Evolutionary conservation across 2,329 filamentous ascomycete species (phyloP), one percentile per base, ranked within the genome.

Genomic region (Venturiaceae sp.): DNA sequence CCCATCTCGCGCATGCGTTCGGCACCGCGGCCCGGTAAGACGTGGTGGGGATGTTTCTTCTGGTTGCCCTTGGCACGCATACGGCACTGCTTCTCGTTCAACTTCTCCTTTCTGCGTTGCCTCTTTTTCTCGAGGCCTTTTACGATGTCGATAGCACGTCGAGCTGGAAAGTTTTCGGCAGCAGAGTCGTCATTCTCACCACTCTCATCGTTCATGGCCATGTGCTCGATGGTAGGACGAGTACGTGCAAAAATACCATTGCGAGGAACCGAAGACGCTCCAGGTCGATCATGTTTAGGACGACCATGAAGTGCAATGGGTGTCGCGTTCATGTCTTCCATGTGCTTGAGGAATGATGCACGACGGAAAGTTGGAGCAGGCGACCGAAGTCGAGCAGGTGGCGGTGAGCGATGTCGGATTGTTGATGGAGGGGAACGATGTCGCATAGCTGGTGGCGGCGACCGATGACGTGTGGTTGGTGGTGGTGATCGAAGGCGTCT

Each of bases 71-170:
- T 91, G 63, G 85, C 84, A 59, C 86, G 86, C 66, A 90, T 89
- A 69, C 90, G 86, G 75, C 89, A 95, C 68, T 92, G 87, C 71
- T 95, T 94, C 66, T 92, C 87, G 69, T 89, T 87, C 67, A 91
- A 88, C 73, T 96, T 96, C 73, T 97, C 92, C 75, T 88, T 91
- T 65, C 94, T 88, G 63, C 94, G 86, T 75, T 94, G 89, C 28
- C 92, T 87, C 77, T 96, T 97, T 73, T 89, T 87, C 76, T 99
- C 94, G 1, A 99, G 82, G 8, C 94, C 94, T 72, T 96, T 95
- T 73, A 96, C 89, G 62, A 96, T 99, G 72, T 97, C 94, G 64
- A 99, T 95, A 36, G 94, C 92, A n/a, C 91, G 90, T 62, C 94
- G 88, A 9, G 90, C 82, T 63, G 94, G 90, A 44, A 83, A 14